A percentile compares a stretch with the other conserved stretches of the same genome.
Evolutionary conservation across 176 grass and related monocot genomes (phyloP).

Genomic region (Phoenix dactylifera): DNA sequence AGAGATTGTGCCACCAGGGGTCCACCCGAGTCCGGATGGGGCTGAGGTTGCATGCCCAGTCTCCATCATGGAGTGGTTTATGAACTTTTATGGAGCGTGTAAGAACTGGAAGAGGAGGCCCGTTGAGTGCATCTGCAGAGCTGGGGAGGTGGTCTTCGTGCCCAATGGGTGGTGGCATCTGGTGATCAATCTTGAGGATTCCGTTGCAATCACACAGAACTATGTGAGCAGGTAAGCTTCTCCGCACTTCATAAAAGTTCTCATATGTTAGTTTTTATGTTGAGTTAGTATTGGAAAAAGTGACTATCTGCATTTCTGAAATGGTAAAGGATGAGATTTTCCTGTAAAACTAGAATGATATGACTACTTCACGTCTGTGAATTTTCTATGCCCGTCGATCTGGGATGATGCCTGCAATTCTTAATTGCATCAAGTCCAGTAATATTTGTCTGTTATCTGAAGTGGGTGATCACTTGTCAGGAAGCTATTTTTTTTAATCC

Average conservation of each 20-base stretch:
- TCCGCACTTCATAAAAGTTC: not conserved
- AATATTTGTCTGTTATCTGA: no score
- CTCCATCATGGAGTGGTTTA: constrained; percentile 98
- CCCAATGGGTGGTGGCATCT: constrained; percentile 99
- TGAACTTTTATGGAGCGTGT: constrained; percentile 86
- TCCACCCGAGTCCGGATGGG: constrained; percentile 64
- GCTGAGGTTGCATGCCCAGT: constrained; percentile 89
- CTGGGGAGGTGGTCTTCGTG: constrained; percentile 77
- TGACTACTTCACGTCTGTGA: no score
- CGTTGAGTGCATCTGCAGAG: constrained; percentile 56
- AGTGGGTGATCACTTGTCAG: no score
- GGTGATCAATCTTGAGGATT: constrained; percentile 97
- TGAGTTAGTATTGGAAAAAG: no score
- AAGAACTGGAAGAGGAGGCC: constrained; percentile 70
- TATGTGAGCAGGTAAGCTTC: constrained; percentile 70
- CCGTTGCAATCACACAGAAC: constrained; percentile 90
- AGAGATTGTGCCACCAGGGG: constrained; percentile 62
- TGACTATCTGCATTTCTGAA: no score
- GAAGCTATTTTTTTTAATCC: no score
- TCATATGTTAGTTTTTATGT: not conserved
- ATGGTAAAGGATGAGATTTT: no score
- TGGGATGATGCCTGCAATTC: no score
- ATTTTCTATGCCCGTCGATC: no score
- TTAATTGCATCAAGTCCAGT: no score
- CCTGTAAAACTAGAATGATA: no score